Base-by-base conservation (phyloP, 805 yeast species). In the Yarrowia sp. region DNA sequence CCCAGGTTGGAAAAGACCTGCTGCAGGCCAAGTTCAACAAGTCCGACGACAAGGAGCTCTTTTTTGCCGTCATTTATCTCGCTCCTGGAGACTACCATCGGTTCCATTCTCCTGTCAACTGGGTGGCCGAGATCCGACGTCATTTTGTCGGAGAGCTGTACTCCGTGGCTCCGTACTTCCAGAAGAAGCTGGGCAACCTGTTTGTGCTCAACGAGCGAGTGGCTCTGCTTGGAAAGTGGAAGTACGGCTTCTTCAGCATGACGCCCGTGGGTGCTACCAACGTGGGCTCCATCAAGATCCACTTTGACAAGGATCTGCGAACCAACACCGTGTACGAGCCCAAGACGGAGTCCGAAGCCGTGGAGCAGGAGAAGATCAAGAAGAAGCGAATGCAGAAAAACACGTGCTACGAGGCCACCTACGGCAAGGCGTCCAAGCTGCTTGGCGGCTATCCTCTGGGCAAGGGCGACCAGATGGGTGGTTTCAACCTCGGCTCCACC, bases 221-320 rank as follows among this genome's bases (percentile, higher is more conserved):
- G 3, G 96, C 99, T 0, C 78, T 95, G 58, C 81, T 95, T 65
- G 99, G 99, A 1, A 86, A 90, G 71, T 95, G 99, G 99, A 90
- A 89, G 73, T 83, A 95, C 74, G 99, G 99, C 0, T 95, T 95
- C 71, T 95, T 95, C 78, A 88, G 96, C 68, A 95, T 95, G 99
- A 93, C 97, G 0, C 98, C 99, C 0, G 99, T 95, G 12, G 99
- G 99, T 14, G 99, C 99, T 24, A 95, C 99, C 2, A 95, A 95
- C 77, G 99, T 95, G 32, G 99, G 99, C 6, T 88, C 96, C 71
- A 95, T 95, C 69, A 86, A 88, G 66, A 82, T 95, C 69, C 91
- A 92, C 73, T 95, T 95, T 72, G 99, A 95, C 76, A 87, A 88
- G 77, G 92, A 90, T 71, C 82, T 95, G 72, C 83, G 87, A 40